phyloP scores from a whole-genome alignment of 164 flowering plant genomes.

The Malania oleifera region DNA sequence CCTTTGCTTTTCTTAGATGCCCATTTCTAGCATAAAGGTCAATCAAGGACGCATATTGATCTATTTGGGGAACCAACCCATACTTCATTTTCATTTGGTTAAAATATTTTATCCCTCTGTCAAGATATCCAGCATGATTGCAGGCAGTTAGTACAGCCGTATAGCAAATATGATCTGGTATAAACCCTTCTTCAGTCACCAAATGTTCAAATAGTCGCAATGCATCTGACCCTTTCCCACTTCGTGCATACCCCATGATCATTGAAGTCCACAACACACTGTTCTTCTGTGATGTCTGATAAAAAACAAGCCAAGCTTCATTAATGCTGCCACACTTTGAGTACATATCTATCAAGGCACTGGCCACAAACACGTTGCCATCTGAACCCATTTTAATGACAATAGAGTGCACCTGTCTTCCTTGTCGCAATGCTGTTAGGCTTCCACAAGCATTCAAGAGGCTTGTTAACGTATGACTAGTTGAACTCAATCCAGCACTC shows the following conservation, averaged over 20 bases:
- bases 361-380: conserved; percentile 26
- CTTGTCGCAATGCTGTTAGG: conserved; percentile 29
- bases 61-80: conserved; percentile 37
- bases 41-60: conserved; percentile 47
- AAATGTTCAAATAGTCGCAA: conserved; percentile 34
- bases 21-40: conserved; percentile 49
- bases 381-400: conserved; percentile 37
- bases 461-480: conserved; percentile 26
- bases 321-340: conserved; percentile 42
- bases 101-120: conserved; percentile 37
- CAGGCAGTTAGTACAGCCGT: conserved; percentile 51
- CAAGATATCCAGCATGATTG: conserved; percentile 48
- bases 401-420: conserved; percentile 37
- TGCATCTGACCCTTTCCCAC: conserved; percentile 37
- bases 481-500: conserved; percentile 16
- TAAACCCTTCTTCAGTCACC: conserved; percentile 18
- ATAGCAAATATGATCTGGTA: conserved; percentile 40
- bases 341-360: conserved; percentile 48
- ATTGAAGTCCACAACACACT: conserved; percentile 38
- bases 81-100: conserved; percentile 34
- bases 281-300: conserved; percentile 25
- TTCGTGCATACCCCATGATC: conserved; percentile 43
- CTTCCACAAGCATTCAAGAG: conserved; percentile 41
- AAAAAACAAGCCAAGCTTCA: conserved; percentile 32
- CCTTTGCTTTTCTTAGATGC: conserved; percentile 37